Evolutionary conservation across 176 grass and related monocot species (phyloP), one percentile per base, ranked within the genome.

Genomic region (Aegilops tauschii): DNA sequence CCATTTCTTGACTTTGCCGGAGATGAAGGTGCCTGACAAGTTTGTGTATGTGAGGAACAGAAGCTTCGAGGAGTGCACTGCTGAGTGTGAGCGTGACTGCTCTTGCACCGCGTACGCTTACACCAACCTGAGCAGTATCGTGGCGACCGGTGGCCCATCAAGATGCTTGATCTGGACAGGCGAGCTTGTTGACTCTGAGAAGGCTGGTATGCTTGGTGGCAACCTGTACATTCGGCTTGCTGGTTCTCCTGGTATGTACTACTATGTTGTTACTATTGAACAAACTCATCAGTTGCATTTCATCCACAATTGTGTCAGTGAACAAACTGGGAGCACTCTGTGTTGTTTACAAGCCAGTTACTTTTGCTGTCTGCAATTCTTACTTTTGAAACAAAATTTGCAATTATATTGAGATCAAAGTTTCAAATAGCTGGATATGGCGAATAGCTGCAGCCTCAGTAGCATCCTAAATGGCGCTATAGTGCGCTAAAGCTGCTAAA

Each of bases 101-200:
- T 90, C 84, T 0, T 93, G 93, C 16, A 29, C 42, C 1, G 93
- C 90, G 0, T 95, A 95, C 5, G 83, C 86, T 8, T 89, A 89
- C 0, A 40, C 16, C 11, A 68, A 77, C 23, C 13, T 76, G 58
- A 82, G 39, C 62, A 67, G 17, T 49, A 52, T 34, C 37, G 14
- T 28, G 0, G 6, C 2, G 0, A 61, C 3, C 0, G 8, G 50
- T 5, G 83, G 90, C 42, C 73, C 54, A 64, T 77, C 90, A 12
- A 87, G 80, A 8, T 95, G 93, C 63, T 84, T 95, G 12, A 30
- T 91, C 40, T 95, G 91, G 93, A 90, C 21, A 3, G 71, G 75
- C 40, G 84, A 89, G 3, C 87, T 95, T 75, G 21, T 84, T n/a
- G 88, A 95, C 77, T 62, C 16, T 4, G 77, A 72, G 61, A 84